A percentile compares a stretch with the other conserved stretches of the same genome.
phyloP scores from a whole-genome alignment of 768 basidiomycete species.

The Rhizopogon roseolus region DNA sequence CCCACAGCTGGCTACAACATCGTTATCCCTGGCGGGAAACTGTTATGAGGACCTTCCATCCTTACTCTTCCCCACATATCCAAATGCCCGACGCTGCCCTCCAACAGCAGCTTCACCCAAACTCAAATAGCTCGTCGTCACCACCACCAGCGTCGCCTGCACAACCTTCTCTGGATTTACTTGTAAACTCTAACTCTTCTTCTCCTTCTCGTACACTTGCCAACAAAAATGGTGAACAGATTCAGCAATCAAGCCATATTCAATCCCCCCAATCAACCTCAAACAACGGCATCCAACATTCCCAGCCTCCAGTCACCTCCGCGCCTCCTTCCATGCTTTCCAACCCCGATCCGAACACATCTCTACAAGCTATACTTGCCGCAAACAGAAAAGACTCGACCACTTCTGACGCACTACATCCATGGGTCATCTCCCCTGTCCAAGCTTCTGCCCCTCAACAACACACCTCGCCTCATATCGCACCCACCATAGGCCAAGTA shows the following conservation, averaged over 20 bases:
- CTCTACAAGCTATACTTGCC: constrained; percentile 35
- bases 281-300: constrained; percentile 18
- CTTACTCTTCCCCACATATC: constrained; percentile 37
- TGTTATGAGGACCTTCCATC: constrained; percentile 40
- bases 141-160: constrained; percentile 41
- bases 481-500: constrained; percentile 35
- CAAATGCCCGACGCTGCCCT: constrained; percentile 36
- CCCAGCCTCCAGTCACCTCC: constrained; percentile 26
- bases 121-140: constrained; percentile 34
- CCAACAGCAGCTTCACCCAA: constrained; percentile 18
- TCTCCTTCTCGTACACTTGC: constrained; percentile 21
- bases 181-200: constrained; percentile 27
- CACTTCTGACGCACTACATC: constrained; percentile 24
- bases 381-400: constrained; percentile 28
- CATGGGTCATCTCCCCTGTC: constrained; percentile 31
- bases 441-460: constrained; percentile 20
- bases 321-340: constrained; percentile 29
- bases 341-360: constrained; percentile 34
- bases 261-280: constrained; percentile 13
- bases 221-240: constrained; percentile 31
- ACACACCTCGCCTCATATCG: constrained; percentile 24
- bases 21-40: constrained; percentile 36
- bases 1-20: constrained; percentile 40
- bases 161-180: constrained; percentile 36
- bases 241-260: constrained; percentile 20